Base-by-base conservation (phyloP, 768 basidiomycete species). In the Cyclocybe cylindracea region DNA sequence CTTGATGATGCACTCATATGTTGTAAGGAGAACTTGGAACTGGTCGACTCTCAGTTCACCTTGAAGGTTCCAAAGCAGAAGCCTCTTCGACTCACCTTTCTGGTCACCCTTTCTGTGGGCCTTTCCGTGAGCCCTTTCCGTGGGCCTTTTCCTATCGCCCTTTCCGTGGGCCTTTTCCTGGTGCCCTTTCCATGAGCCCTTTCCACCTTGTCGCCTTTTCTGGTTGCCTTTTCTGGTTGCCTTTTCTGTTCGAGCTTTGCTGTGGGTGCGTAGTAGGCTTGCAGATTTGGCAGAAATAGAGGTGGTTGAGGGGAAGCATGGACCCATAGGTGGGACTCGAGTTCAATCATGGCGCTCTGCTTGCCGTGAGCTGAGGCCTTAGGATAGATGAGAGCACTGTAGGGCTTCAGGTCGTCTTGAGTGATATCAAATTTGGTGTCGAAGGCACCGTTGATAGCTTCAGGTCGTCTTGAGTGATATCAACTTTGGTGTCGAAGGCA, bases 1-100 rank as follows among this genome's bases (percentile, higher is more conserved):
- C 74, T 94, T 94, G 79, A 96, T 97, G 69, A 98, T 94, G 63
- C 96, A 98, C 65, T 97, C 94, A 66, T 96, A 98, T 0, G 94
- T 98, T 10, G 94, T 98, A 47, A 98, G 70, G 47, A 97, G 70
- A 18, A 97, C 94, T 62, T 96, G 92, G 79, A 95, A 97, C 58
- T 91, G 83, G 39, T 85, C 84, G 47, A 82, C 70, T 34, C 92
- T 83, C 49, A 98, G 72, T 34, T 94, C 89, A 40, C 74, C 74
- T 66, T 95, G 91, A 33, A 94, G 70, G 35, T 80, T 80, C 41
- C 89, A 84, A 49, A 94, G 86, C 55, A 90, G 89, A 10, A 79
- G 91, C 46, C 95, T 95, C 64, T 97, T 98, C 77, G 96, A 94
- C 32, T 94, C 82, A 39, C 96, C 75, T 46, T 77, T 79, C 62